Conservation (phyloP, 2,329 filamentous ascomycete species). For the Xenoacremonium recifei region DNA sequence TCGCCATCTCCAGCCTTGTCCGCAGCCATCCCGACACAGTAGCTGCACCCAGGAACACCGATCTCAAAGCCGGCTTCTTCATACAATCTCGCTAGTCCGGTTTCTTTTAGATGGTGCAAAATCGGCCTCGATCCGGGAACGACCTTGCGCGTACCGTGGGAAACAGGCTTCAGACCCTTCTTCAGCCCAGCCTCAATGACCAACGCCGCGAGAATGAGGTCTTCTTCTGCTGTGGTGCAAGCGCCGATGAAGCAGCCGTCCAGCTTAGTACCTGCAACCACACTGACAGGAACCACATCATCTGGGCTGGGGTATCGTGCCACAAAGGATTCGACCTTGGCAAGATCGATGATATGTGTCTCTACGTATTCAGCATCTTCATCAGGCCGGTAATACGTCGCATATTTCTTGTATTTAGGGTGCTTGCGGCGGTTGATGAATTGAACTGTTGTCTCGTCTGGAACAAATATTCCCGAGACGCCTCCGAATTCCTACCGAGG, state of each 20-base stretch:
- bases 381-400: constrained; percentile 38
- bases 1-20: constrained; percentile 38
- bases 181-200: constrained; percentile 37
- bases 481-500: constrained; percentile 33
- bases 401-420: constrained; percentile 16
- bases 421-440: constrained; percentile 32
- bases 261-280: constrained; percentile 28
- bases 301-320: constrained; percentile 41
- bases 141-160: constrained; percentile 36
- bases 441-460: constrained; percentile 33
- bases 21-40: constrained; percentile 40
- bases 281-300: constrained; percentile 37
- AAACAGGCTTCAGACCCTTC: constrained; percentile 25
- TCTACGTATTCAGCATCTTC: constrained; percentile 34
- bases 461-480: constrained; percentile 37
- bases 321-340: constrained; percentile 34
- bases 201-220: constrained; percentile 38
- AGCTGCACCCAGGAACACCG: constrained; percentile 40
- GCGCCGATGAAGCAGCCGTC: constrained; percentile 45
- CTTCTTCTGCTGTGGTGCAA: constrained; percentile 44
- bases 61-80: constrained; percentile 38
- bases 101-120: constrained; percentile 28
- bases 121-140: constrained; percentile 39
- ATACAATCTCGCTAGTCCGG: constrained; percentile 36
- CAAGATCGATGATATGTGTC: constrained; percentile 35